Evolutionary conservation across 345 rosid species (phyloP).

Genomic region (Noccaea bulbosa): DNA sequence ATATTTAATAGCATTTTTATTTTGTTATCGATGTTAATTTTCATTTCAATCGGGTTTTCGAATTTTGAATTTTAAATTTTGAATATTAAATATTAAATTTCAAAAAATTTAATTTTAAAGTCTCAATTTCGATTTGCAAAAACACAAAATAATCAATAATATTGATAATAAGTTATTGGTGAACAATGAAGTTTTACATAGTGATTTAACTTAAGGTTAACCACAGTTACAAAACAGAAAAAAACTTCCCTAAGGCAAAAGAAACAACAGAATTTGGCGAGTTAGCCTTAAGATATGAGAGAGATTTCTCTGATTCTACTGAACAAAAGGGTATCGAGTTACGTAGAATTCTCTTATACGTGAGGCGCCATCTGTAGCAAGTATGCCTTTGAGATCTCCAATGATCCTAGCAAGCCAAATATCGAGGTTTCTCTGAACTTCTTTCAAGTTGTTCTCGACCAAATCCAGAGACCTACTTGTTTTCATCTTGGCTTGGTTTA

Average conservation of each 20-base stretch:
- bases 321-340: conserved; percentile 76
- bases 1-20: no score
- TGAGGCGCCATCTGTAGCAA: conserved; percentile 76
- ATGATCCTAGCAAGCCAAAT: conserved; percentile 92
- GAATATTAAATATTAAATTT: no score
- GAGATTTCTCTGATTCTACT: conserved; percentile 46
- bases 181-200: no score
- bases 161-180: no score
- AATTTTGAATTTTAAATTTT: no score
- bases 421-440: conserved; percentile 87
- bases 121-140: no score
- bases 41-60: no score
- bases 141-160: no score
- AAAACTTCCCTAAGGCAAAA: background rate
- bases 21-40: no score
- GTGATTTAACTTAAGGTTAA: no score
- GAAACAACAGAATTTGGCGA: conserved; percentile 14
- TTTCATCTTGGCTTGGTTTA: conserved; percentile 54
- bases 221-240: conserved; percentile 28
- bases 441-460: conserved; percentile 79
- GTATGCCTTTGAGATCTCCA: conserved; percentile 89
- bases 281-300: conserved; percentile 12
- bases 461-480: conserved; percentile 61
- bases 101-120: no score
- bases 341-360: conserved; percentile 65